Evolutionary conservation across 495 filamentous ascomycete genomes (phyloP), one percentile per base, ranked within the genome.

Genomic region (Schizothecium vesticola): DNA sequence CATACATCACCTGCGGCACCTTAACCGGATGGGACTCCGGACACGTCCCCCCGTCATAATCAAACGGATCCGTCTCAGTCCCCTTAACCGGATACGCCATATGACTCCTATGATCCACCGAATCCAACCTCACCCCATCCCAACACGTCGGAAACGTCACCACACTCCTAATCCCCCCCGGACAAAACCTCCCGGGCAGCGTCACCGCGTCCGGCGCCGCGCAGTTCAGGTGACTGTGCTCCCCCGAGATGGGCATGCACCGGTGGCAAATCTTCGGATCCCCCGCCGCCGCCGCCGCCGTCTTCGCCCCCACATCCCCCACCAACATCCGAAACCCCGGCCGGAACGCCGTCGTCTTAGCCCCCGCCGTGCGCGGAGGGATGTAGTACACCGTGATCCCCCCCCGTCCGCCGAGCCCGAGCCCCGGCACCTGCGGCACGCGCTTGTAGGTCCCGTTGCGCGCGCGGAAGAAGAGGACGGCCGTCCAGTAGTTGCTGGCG

Each of bases 111-210:
- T 70, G 69, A 33, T 70, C 69, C 36, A 61, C 64, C 28, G 84
- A 81, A 66, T 89, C 87, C 22, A 82, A 70, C 66, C 88, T 82
- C 69, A 87, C 79, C 19, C 89, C 89, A 73, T 91, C 87, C 89
- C 89, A 91, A 78, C 89, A 91, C 6, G 85, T 87, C 5, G 89
- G 89, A 75, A 91, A 91, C 80, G 88, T 86, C 43, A 91, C 74
- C 7, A 70, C 69, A 12, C 69, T 70, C 59, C 69, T 29, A 24
- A 70, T 70, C 7, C 69, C 69, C 2, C 69, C 69, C 2, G 59
- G 55, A 43, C 69, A 70, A 19, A 70, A 70, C 69, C 67, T 64
- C 9, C 0, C 23, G 4, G 69, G 69, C 26, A 70, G 23, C 61
- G 28, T 61, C 19, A 67, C 43, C 10, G 56, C 36, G 43, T 70